phyloP scores from a whole-genome alignment of 495 filamentous ascomycete species.

The Podospora bellae-mahoneyi region DNA sequence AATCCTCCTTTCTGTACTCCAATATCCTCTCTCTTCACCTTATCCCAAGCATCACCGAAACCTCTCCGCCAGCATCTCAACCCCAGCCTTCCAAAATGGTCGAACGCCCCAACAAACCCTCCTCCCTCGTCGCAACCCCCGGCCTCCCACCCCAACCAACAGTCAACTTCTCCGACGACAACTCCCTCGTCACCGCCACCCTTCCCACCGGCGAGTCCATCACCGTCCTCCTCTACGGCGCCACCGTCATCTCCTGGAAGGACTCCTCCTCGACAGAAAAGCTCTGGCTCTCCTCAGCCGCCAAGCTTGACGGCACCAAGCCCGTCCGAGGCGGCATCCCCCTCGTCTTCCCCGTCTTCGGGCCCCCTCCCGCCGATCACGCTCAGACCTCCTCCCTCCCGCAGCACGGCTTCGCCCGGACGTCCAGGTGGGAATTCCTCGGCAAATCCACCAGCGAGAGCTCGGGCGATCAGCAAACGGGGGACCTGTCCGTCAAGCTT shows the following conservation, averaged over 20 bases:
- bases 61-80: not conserved
- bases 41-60: not conserved
- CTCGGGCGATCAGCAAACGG: conserved; percentile 33
- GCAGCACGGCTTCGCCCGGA: conserved; percentile 96
- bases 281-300: conserved; percentile 80
- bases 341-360: conserved; percentile 95
- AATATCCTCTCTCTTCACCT: conserved; percentile 1
- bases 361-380: conserved; percentile 64
- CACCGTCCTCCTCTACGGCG: conserved; percentile 82
- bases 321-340: conserved; percentile 78
- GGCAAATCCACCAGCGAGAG: conserved; percentile 63
- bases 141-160: conserved; percentile 61
- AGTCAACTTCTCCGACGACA: conserved; percentile 63
- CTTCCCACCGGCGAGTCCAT: conserved; percentile 84
- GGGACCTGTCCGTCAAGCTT: conserved; percentile 72
- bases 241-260: conserved; percentile 93
- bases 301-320: conserved; percentile 58
- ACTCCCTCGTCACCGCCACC: conserved; percentile 62
- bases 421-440: conserved; percentile 72
- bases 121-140: conserved; percentile 67
- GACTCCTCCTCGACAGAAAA: conserved; percentile 73
- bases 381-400: conserved; percentile 70
- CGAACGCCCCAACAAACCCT: conserved; percentile 78
- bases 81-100: conserved; percentile 51
- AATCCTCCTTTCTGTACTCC: not conserved